Evolutionary conservation across 352 stramenopile species (phyloP).

Genomic region (Proteromonas lacertae): DNA sequence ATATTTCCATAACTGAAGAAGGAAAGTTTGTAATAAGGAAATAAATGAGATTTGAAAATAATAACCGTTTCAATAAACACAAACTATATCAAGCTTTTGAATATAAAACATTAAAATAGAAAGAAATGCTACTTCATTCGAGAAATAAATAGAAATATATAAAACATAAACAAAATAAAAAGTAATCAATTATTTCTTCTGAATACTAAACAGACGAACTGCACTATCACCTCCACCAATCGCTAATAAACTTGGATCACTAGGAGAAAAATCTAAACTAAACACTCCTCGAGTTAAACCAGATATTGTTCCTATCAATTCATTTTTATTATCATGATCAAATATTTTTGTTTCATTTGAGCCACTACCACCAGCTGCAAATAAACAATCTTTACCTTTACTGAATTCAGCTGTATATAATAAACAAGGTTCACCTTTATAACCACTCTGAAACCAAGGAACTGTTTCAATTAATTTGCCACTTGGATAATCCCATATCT

Average conservation of each 20-base stretch:
- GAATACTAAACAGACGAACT: conserved; percentile 48
- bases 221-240: conserved; percentile 33
- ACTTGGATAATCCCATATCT: conserved; percentile 49
- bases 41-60: no score
- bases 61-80: no score
- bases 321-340: conserved; percentile 24
- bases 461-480: conserved; percentile 28
- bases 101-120: no score
- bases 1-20: no score
- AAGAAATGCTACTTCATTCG: no score
- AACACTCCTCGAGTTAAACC: conserved; percentile 36
- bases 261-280: conserved; percentile 30
- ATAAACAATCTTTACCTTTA: conserved; percentile 23
- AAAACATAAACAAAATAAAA: no score
- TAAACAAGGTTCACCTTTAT: no score
- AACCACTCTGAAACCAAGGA: conserved; percentile 18
- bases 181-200: conserved; percentile 22
- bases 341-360: conserved; percentile 58
- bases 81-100: no score
- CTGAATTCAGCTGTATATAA: conserved; percentile 47
- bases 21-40: no score
- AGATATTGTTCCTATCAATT: conserved; percentile 34
- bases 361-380: conserved; percentile 36
- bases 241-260: conserved; percentile 32
- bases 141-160: no score